phyloP scores from a whole-genome alignment of 768 basidiomycete species.

The Amanita fuliginea region DNA sequence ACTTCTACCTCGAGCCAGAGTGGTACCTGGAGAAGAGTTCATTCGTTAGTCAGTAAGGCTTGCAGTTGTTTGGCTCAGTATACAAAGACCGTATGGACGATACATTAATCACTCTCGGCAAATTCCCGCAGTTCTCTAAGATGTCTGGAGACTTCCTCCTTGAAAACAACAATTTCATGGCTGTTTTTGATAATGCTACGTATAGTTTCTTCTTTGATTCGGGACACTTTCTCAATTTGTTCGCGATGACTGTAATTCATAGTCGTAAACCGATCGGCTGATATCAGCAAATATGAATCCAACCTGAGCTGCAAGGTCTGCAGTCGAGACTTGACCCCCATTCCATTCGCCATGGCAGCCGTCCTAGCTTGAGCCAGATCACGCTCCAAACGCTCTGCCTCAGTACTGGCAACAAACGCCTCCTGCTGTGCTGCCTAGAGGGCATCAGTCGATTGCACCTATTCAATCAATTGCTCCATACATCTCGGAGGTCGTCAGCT shows the following conservation, averaged over 20 bases:
- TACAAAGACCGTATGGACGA: neutral
- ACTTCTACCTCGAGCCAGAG: neutral
- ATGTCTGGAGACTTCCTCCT: conserved; percentile 64
- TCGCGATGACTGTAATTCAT: conserved; percentile 56
- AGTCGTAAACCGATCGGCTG: conserved; percentile 5
- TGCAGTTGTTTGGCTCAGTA: neutral
- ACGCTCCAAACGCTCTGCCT: conserved; percentile 57
- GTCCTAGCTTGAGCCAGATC: conserved; percentile 67
- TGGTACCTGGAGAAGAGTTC: neutral
- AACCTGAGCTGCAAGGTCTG: conserved; percentile 73
- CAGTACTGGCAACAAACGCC: conserved; percentile 50
- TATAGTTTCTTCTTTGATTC: conserved; percentile 70
- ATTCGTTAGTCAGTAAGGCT: neutral
- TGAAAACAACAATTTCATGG: conserved; percentile 75
- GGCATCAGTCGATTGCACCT: neutral
- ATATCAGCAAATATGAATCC: conserved; percentile 13
- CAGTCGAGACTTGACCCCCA: conserved; percentile 69
- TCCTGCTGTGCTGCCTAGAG: conserved; percentile 69
- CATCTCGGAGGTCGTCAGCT: conserved; percentile 76
- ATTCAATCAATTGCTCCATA: conserved; percentile 20
- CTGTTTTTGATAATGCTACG: conserved; percentile 77
- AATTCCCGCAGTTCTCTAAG: conserved; percentile 59
- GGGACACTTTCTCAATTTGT: conserved; percentile 63
- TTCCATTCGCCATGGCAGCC: conserved; percentile 70
- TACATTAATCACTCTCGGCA: conserved; percentile 26